Evolutionary conservation across 2,329 filamentous ascomycete genomes (phyloP).

Genomic region (Venturia nashicola): DNA sequence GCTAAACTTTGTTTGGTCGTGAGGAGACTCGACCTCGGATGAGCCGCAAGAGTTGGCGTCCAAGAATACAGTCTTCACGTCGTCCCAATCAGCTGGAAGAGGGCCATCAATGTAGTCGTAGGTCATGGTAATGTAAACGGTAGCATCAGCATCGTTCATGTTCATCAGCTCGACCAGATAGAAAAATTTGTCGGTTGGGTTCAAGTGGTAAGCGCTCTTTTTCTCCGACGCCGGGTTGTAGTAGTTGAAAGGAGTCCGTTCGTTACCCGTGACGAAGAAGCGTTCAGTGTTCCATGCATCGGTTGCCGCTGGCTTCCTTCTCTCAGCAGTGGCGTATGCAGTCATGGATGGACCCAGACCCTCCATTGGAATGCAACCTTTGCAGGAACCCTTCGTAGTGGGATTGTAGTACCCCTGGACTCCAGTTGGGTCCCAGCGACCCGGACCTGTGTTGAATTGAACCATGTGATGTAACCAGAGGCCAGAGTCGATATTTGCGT

Average conservation of each 20-base stretch:
- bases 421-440: neutral
- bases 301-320: neutral
- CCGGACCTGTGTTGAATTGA: neutral
- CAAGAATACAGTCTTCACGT: constrained; percentile 5
- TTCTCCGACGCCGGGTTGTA: neutral
- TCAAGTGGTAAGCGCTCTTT: constrained; percentile 1
- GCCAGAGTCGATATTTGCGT: constrained; percentile 8
- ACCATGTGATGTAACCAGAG: constrained; percentile 9
- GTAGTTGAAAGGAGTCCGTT: constrained; percentile 4
- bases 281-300: constrained; percentile 3
- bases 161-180: constrained; percentile 10
- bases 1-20: neutral
- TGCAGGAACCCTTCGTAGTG: neutral
- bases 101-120: neutral
- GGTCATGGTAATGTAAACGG: constrained; percentile 10
- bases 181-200: neutral
- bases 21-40: neutral
- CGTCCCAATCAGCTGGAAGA: neutral
- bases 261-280: constrained; percentile 8
- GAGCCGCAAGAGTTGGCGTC: constrained; percentile 9
- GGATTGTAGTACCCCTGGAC: neutral
- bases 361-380: neutral
- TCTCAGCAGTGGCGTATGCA: neutral
- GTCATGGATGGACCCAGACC: neutral
- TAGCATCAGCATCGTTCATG: constrained; percentile 9